Base-by-base conservation (phyloP, 192 early-diverging fungal species). In the Podila verticillata region DNA sequence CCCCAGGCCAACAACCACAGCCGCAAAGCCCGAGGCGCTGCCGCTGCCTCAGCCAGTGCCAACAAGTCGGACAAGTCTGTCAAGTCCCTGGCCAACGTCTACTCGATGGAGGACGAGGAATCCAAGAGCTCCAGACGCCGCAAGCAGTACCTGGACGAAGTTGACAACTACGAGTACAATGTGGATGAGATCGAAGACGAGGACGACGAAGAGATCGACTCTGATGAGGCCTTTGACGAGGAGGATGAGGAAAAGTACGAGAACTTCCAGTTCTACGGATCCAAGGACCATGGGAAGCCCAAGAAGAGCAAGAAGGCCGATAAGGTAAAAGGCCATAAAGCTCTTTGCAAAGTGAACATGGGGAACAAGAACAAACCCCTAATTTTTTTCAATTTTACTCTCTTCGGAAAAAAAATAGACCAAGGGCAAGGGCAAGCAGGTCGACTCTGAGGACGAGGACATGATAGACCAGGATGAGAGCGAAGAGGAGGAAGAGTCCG, bases 161-260 rank as follows among this genome's bases (percentile, higher is more conserved):
- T 91, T 47, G 89, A 89, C 15, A 90, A 90, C 68, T 86, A 89
- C 57, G 90, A 93, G 66, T 95, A 93, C 81, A 87, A 95, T 62
- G 87, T 89, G 7, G 93, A 91, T 44, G 83, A 88, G 28, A 94
- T 98, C 39, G 89, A 93, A 28, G 85, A 89, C 6, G 95, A 96
- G 64, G 95, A 98, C 74, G 96, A 98, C 72, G 96, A 98, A 72
- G 96, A 97, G 64, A 96, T 97, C 57, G 91, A 93, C 39, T 94
- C 95, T 48, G 96, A 98, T 70, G 95, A 92, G 31, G 96, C 96
- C 7, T 97, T 97, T 84, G 88, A 95, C 59, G 91, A 91, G 17
- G 87, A 85, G 54, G 96, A 97, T 66, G 95, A 96, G 59, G 93
- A 96, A 60, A 82, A 89, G 60, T 98, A 94, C 72, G 93, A 92